These are phyloP conservation scores for Alternaria triticimaculans DNA, from an alignment of 2,329 filamentous ascomycete genomes.

Conservation along the genomic window DNA sequence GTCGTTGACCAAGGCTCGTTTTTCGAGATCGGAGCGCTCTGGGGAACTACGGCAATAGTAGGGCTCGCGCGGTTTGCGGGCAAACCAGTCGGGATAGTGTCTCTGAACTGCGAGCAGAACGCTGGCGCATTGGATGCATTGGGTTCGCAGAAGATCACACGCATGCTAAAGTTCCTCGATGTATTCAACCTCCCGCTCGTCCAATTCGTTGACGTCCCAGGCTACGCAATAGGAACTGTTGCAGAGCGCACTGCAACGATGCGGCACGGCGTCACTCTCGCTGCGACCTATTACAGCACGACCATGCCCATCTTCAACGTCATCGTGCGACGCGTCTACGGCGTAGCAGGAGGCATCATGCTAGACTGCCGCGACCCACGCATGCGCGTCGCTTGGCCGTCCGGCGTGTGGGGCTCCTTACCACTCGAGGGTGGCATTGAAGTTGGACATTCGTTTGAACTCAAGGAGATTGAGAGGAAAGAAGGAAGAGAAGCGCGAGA, in stretches of 20 bases:
- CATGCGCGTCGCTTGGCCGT: slow-evolving; percentile 69
- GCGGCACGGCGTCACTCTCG: slow-evolving; percentile 68
- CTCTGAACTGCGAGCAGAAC: slow-evolving; percentile 65
- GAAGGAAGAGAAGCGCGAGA: slow-evolving; percentile 56
- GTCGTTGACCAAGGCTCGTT: slow-evolving; percentile 64
- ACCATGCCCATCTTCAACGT: slow-evolving; percentile 69
- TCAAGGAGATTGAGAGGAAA: slow-evolving; percentile 61
- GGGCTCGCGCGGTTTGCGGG: slow-evolving; percentile 66
- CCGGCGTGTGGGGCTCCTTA: slow-evolving; percentile 67
- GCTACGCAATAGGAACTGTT: slow-evolving; percentile 69
- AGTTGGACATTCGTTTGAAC: slow-evolving; percentile 66
- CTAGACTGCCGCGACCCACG: slow-evolving; percentile 66
- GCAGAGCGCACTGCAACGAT: slow-evolving; percentile 69
- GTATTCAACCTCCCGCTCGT: slow-evolving; percentile 69
- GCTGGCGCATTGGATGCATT: slow-evolving; percentile 67
- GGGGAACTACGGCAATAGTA: slow-evolving; percentile 67
- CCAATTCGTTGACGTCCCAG: slow-evolving; percentile 67
- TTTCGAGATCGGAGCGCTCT: slow-evolving; percentile 69
- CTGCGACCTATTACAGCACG: slow-evolving; percentile 67
- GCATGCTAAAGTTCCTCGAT: slow-evolving; percentile 68
- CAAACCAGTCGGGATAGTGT: slow-evolving; percentile 64
- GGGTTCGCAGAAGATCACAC: slow-evolving; percentile 66
- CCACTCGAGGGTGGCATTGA: slow-evolving; percentile 71
- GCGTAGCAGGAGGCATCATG: slow-evolving; percentile 71
- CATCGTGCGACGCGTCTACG: slow-evolving; percentile 66